Conservation (phyloP, 164 flowering plant genomes). For the Umbellularia californica region DNA sequence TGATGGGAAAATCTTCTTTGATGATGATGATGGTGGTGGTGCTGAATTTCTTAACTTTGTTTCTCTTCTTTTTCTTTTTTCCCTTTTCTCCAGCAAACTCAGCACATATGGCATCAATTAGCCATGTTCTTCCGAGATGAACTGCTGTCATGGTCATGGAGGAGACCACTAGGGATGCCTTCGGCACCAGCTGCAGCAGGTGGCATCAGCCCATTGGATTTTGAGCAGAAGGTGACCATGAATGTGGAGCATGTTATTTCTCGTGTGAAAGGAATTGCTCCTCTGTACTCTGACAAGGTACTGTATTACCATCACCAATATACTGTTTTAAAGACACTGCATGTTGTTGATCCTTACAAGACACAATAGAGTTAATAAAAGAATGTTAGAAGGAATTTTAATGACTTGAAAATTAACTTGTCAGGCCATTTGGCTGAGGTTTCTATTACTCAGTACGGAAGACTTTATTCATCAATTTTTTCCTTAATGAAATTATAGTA, state of each 20-base stretch:
- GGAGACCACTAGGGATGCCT: constrained; percentile 71
- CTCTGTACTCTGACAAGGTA: constrained; percentile 89
- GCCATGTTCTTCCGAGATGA: constrained; percentile 99
- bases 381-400: too few relatives aligned
- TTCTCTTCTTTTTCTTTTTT: background rate
- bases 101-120: constrained; percentile 90
- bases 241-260: constrained; percentile 80
- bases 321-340: background rate
- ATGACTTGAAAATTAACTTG: too few relatives aligned
- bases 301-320: background rate
- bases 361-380: too few relatives aligned
- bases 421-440: too few relatives aligned
- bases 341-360: too few relatives aligned
- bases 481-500: too few relatives aligned
- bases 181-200: constrained; percentile 57
- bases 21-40: too few relatives aligned
- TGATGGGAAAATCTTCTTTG: too few relatives aligned
- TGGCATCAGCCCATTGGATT: constrained; percentile 57
- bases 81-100: constrained; percentile 68
- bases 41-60: background rate
- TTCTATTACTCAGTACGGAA: too few relatives aligned
- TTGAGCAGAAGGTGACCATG: constrained; percentile 72
- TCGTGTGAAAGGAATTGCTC: constrained; percentile 73
- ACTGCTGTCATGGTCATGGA: constrained; percentile 95
- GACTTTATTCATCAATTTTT: too few relatives aligned